A percentile compares a stretch with the other conserved stretches of the same genome.
Evolutionary conservation across 1,284 basidiomycete genomes (phyloP).

Genomic region (Trametes polyzona): DNA sequence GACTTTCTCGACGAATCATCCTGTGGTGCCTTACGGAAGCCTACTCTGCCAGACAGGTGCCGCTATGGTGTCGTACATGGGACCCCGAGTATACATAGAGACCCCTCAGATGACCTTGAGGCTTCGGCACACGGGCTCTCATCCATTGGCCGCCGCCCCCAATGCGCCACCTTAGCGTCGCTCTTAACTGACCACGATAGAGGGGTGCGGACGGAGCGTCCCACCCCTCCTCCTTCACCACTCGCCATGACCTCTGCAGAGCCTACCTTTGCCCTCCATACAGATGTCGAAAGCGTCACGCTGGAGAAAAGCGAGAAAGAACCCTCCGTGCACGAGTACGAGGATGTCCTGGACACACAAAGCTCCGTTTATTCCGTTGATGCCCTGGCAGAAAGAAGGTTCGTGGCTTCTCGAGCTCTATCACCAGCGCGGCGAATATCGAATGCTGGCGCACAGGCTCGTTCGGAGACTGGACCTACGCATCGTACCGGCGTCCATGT

Average conservation of each 20-base stretch:
- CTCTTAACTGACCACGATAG: no score
- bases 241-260: not conserved
- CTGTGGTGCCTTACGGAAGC: not conserved
- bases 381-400: conserved; percentile 14
- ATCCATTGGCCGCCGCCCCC: not conserved
- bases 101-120: conserved; percentile 1
- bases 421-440: no score
- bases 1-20: not conserved
- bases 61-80: not conserved
- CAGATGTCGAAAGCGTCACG: not conserved
- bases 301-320: conserved; percentile 9
- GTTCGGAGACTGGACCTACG: conserved; percentile 15
- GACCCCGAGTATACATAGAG: not conserved
- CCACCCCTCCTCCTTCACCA: not conserved
- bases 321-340: conserved; percentile 1
- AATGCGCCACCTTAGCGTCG: not conserved
- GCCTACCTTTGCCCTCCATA: not conserved
- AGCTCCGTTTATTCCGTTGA: not conserved
- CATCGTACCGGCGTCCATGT: conserved; percentile 18
- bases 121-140: not conserved
- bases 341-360: not conserved
- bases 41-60: not conserved
- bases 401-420: not conserved
- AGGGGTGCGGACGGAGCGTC: not conserved
- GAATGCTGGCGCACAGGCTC: no score